Evolutionary conservation across 352 stramenopile genomes (phyloP).

Genomic region (Peronospora destructor): DNA sequence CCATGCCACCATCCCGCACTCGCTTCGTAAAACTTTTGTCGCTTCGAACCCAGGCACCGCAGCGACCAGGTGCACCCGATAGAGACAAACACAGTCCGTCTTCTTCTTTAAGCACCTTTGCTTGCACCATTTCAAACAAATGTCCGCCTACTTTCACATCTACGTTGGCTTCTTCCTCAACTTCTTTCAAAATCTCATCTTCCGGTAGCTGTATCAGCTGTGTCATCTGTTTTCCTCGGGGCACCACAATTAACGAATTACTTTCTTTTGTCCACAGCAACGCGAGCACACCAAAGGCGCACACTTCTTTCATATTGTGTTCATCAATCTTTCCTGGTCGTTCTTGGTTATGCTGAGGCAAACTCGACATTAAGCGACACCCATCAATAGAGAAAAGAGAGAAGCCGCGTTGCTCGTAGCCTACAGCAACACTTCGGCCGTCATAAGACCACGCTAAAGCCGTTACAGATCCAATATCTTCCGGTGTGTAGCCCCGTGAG

Average conservation of each 20-base stretch:
- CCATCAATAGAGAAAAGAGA: constrained; percentile 74
- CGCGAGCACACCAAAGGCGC: constrained; percentile 44
- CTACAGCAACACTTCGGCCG: constrained; percentile 48
- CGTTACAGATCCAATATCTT: constrained; percentile 54
- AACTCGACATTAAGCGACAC: constrained; percentile 74
- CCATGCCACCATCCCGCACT: constrained; percentile 35
- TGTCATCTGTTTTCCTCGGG: constrained; percentile 42
- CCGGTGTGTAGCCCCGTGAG: constrained; percentile 51
- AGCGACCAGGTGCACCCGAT: constrained; percentile 58
- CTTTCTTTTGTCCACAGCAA: constrained; percentile 63
- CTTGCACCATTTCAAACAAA: constrained; percentile 42
- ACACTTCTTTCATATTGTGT: constrained; percentile 45
- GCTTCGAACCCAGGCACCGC: constrained; percentile 74
- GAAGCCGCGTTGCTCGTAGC: constrained; percentile 68
- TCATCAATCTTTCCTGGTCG: constrained; percentile 24
- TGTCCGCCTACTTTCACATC: constrained; percentile 16
- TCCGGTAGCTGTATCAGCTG: constrained; percentile 26
- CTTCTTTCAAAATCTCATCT: constrained; percentile 12
- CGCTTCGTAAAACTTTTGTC: constrained; percentile 64
- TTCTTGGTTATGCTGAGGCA: constrained; percentile 70
- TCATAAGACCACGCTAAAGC: constrained; percentile 64
- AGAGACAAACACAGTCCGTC: constrained; percentile 78
- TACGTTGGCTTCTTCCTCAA: constrained; percentile 14
- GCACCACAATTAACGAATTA: constrained; percentile 50
- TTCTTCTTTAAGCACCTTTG: constrained; percentile 46